phyloP scores from a whole-genome alignment of 2,329 filamentous ascomycete genomes.

The Botryotinia globosa region DNA sequence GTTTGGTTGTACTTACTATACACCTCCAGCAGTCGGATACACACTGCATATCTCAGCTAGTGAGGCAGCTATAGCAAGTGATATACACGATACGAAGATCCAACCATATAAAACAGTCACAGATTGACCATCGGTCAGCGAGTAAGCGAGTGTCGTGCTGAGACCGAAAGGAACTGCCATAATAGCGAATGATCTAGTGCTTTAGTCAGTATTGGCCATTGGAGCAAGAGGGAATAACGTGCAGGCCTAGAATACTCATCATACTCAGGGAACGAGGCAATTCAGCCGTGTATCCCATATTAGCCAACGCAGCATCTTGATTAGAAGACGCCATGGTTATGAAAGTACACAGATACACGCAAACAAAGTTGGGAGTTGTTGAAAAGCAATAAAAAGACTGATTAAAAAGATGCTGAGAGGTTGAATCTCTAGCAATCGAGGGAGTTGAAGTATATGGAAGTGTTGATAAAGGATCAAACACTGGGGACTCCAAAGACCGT shows the following conservation, averaged over 20 bases:
- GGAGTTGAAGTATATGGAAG: neutral
- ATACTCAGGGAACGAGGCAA: constrained; percentile 65
- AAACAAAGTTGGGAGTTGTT: neutral
- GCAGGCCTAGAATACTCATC: constrained; percentile 62
- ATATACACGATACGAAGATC: constrained; percentile 63
- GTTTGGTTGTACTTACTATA: constrained; percentile 46
- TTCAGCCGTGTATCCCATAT: constrained; percentile 64
- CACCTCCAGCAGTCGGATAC: constrained; percentile 65
- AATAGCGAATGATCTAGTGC: constrained; percentile 61
- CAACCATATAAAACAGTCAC: constrained; percentile 70
- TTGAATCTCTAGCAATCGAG: constrained; percentile 13
- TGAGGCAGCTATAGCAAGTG: constrained; percentile 61
- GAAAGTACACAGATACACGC: neutral
- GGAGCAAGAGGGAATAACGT: constrained; percentile 24
- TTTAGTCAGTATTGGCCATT: constrained; percentile 20
- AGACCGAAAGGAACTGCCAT: constrained; percentile 57
- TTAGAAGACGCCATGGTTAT: constrained; percentile 4
- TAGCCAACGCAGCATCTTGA: constrained; percentile 19
- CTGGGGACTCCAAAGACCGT: constrained; percentile 20
- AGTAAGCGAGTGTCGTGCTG: constrained; percentile 66
- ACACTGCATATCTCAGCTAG: constrained; percentile 68
- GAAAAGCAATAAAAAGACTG: neutral
- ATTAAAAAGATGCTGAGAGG: neutral
- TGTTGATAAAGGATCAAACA: constrained; percentile 13
- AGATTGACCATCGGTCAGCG: constrained; percentile 63